phyloP scores from a whole-genome alignment of 352 stramenopile genomes.

The Phytophthora syringae region DNA sequence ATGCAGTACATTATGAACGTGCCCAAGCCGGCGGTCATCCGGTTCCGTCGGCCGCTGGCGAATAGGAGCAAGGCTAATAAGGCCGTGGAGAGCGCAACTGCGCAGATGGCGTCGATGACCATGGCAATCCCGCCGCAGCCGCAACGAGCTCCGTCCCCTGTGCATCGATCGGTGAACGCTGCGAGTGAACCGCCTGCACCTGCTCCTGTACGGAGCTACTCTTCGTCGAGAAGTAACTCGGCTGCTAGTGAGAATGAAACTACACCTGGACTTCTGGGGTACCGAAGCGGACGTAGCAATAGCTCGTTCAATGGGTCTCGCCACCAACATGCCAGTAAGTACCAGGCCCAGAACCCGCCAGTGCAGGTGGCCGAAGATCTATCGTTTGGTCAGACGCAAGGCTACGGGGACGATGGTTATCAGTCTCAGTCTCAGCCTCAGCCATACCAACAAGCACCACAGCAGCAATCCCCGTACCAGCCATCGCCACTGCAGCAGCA shows the following conservation, averaged over 20 bases:
- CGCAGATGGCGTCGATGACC: slow-evolving; percentile 34
- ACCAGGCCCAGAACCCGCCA: slow-evolving; percentile 22
- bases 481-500: slow-evolving; percentile 14
- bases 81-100: slow-evolving; percentile 12
- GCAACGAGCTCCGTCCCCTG: slow-evolving; percentile 22
- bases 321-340: slow-evolving; percentile 31
- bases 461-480: slow-evolving; percentile 21
- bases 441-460: not conserved
- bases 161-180: slow-evolving; percentile 6
- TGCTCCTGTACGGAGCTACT: slow-evolving; percentile 18
- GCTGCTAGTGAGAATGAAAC: slow-evolving; percentile 27
- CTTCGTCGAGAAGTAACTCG: slow-evolving; percentile 26
- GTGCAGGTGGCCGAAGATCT: slow-evolving; percentile 37
- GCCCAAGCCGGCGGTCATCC: slow-evolving; percentile 78
- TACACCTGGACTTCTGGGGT: slow-evolving; percentile 31
- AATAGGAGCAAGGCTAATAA: slow-evolving; percentile 35
- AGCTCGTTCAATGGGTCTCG: slow-evolving; percentile 29
- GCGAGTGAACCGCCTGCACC: slow-evolving; percentile 11
- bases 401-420: slow-evolving; percentile 29
- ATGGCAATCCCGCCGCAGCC: slow-evolving; percentile 8
- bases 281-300: slow-evolving; percentile 37
- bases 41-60: slow-evolving; percentile 55
- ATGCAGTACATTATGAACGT: slow-evolving; percentile 90
- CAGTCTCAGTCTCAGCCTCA: slow-evolving; percentile 26
- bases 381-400: slow-evolving; percentile 29